Base-by-base conservation (phyloP, 2,329 filamentous ascomycete species). In the Stemphylium beticola region DNA sequence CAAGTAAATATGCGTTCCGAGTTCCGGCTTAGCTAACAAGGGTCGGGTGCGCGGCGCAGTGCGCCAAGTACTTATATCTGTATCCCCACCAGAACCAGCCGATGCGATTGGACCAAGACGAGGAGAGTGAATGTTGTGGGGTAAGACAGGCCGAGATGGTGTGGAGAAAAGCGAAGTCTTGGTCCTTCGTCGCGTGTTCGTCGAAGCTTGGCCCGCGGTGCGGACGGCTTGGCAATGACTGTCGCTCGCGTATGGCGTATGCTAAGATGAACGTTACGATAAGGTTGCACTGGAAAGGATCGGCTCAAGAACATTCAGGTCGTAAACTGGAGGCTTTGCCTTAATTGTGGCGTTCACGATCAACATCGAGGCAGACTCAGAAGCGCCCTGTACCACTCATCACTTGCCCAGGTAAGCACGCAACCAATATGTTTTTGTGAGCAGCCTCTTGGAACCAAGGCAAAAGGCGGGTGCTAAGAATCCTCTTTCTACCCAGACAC, bases 1-100 rank as follows among this genome's bases (percentile, higher is more conserved):
- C 57, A 53, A 59, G 60, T 49, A 49, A 53, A 57, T 4, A 38
- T 12, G 29, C 20, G 53, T 61, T 62, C 64, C 64, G 64, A 58
- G 39, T 64, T 58, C 64, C 64, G 62, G 40, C 64, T 67, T 37
- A 62, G 39, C 45, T 14, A 46, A 38, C 55, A 44, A 41, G 43
- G 51, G 44, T 64, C 61, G 55, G 58, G 45, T 44, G 49, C 53
- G 39, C 46, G 45, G 51, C 46, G 14, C 40, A 15, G n/a, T 26
- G 3, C 44, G 46, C 46, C 51, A 50, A 54, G 51, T n/a, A 14
- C 17, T 20, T n/a, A 18, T 34, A 50, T 50, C 51, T 31, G 44
- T 36, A 33, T 40, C 14, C 43, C 44, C 34, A 38, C 49, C 29
- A 17, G 32, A 15, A 41, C 20, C 20, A 29, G 11, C 3, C 15